Base-by-base conservation (phyloP, 2,329 filamentous ascomycete genomes). In the Colletotrichum zoysiae region DNA sequence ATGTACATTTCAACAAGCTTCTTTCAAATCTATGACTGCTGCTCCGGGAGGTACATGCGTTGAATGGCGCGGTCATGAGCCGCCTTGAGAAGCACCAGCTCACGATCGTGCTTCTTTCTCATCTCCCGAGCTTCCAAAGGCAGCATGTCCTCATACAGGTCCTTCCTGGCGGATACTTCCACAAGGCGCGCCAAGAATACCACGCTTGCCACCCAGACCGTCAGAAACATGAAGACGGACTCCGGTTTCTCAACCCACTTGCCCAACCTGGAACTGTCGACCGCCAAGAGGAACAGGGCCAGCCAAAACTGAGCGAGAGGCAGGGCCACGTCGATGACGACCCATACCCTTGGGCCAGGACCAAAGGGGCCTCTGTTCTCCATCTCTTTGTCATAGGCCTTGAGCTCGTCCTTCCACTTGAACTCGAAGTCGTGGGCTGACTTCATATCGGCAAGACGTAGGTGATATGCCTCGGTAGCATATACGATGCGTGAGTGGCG, bases 11-110 rank as follows among this genome's bases (percentile, higher is more conserved):
- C 40, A 65, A n/a, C 35, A 30, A 14, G 18, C 42, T 11, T 30
- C 20, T 57, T 12, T 42, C 26, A 30, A 30, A 33, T 33, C 20
- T 6, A 42, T 38, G 26, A 66, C 20, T 20, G 42, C 40, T 57
- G 44, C 7, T 71, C 69, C 2, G 65, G 59, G 18, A 48, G 57
- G 38, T 71, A 69, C 20, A 71, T 40, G 7, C 60, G 48, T 26
- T 71, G 69, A 30, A 71, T 55, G 5, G 69, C 69, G 9, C 65
- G 67, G 26, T 71, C 69, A 12, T 71, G 69, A 1, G 69, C 69
- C 40, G 59, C 65, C 33, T 65, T 67, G 3, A 71, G 35, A 14
- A 71, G 55, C 23, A 69, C 69, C 69, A 59, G 51, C 59, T 71
- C 69, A n/a, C 69, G 44, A 20, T 69, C 61, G 18, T 71, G 69